Percentiles rank a stretch among this genome's conserved stretches.
Evolutionary conservation across 305 asterid species (phyloP).

Genomic region (Plantago coronopus): DNA sequence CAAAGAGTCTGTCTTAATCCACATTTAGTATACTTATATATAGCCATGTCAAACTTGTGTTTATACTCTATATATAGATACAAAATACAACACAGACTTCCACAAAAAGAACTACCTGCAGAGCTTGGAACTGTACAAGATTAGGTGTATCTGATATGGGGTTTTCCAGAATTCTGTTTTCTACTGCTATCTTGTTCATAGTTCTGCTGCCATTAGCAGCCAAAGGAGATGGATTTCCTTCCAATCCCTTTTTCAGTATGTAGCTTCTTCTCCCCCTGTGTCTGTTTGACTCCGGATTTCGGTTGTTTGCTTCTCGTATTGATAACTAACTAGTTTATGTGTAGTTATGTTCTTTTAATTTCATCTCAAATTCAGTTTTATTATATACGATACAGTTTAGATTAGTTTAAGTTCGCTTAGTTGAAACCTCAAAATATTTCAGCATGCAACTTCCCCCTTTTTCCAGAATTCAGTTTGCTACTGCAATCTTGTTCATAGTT

Average conservation of each 20-base stretch:
- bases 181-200: conserved; percentile 25
- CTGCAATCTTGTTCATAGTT: conserved; percentile 29
- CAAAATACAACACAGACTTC: background rate
- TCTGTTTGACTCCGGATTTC: background rate
- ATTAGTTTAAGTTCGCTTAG: too few species aligned
- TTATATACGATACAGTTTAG: too few species aligned
- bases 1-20: conserved; percentile 24
- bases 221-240: conserved; percentile 30
- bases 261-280: background rate
- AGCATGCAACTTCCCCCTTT: too few species aligned
- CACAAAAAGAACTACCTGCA: background rate
- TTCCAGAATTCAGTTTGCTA: conserved; percentile 20
- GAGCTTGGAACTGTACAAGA: background rate
- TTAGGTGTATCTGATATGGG: conserved; percentile 22
- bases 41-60: background rate
- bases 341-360: too few species aligned
- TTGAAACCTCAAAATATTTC: too few species aligned
- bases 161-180: conserved; percentile 21
- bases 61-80: too few species aligned
- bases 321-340: background rate
- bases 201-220: conserved; percentile 34
- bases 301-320: background rate
- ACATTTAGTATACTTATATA: conserved; percentile 7
- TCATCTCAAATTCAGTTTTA: too few species aligned
- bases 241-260: conserved; percentile 40